phyloP scores from a whole-genome alignment of 2,329 filamentous ascomycete species.

The Alternaria postmessia region DNA sequence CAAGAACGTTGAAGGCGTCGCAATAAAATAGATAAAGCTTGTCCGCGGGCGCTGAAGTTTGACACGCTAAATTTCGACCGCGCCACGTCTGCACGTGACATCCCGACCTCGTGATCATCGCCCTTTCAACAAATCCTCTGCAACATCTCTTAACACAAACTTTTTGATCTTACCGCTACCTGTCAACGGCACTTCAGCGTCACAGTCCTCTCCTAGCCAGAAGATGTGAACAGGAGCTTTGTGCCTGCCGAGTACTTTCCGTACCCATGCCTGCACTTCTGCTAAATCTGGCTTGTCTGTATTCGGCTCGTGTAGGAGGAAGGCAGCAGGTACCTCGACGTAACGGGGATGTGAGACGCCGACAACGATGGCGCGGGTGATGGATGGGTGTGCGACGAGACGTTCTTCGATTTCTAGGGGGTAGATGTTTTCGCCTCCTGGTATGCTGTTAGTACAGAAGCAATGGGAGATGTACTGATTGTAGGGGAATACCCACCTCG shows the following conservation, averaged over 20 bases:
- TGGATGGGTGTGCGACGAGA: conserved; percentile 68
- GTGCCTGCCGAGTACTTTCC: conserved; percentile 50
- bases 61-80: conserved; percentile 4
- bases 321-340: conserved; percentile 75
- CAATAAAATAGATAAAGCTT: not conserved
- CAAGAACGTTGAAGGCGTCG: not conserved
- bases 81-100: conserved; percentile 4
- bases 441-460: not conserved
- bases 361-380: conserved; percentile 72
- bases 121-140: conserved; percentile 33
- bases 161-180: conserved; percentile 58
- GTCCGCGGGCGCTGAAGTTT: not conserved
- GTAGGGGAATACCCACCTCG: conserved; percentile 57
- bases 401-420: conserved; percentile 79
- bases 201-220: conserved; percentile 68
- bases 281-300: conserved; percentile 39
- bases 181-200: conserved; percentile 51
- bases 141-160: conserved; percentile 46
- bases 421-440: conserved; percentile 58
- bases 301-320: conserved; percentile 55
- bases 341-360: conserved; percentile 75
- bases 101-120: not conserved
- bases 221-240: conserved; percentile 75
- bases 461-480: not conserved
- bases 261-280: conserved; percentile 50